A percentile compares a stretch with the other conserved stretches of the same genome.
These are phyloP conservation scores for Laetiporus sulphureus DNA, from an alignment of 1,284 basidiomycete genomes.

Conservation along the genomic window DNA sequence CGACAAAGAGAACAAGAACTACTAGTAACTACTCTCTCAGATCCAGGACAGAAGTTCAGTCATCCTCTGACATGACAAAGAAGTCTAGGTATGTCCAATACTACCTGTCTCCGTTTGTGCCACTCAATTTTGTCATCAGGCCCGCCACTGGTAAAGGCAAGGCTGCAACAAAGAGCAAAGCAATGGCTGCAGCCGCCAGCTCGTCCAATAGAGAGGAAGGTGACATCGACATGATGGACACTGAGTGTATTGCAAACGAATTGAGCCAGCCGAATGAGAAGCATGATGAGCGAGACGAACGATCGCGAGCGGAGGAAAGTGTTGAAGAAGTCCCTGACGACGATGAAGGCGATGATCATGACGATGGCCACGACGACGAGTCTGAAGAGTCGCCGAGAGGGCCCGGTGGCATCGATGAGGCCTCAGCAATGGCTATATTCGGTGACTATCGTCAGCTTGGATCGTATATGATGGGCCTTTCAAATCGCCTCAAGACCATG, in stretches of 20 bases:
- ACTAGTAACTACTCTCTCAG: conserved; percentile 55
- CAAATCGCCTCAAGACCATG: conserved; percentile 85
- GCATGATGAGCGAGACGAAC: conserved; percentile 24
- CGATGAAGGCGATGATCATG: conserved; percentile 36
- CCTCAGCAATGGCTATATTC: conserved; percentile 71
- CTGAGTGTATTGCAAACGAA: conserved; percentile 52
- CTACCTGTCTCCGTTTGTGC: conserved; percentile 6
- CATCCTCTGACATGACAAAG: conserved; percentile 58
- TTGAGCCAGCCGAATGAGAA: conserved; percentile 44
- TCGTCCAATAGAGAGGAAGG: conserved; percentile 60
- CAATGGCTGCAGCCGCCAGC: conserved; percentile 40
- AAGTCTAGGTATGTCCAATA: conserved; percentile 48
- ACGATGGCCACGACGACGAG: conserved; percentile 37
- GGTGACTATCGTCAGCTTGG: conserved; percentile 83
- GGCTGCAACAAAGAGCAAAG: conserved; percentile 52
- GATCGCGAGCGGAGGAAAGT: conserved; percentile 37
- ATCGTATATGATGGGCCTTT: conserved; percentile 85
- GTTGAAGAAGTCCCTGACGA: conserved; percentile 37
- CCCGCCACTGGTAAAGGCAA: conserved; percentile 55
- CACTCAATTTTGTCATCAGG: conserved; percentile 25
- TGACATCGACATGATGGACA: conserved; percentile 71
- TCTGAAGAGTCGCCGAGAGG: conserved; percentile 27
- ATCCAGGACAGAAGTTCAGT: conserved; percentile 43
- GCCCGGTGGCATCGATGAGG: conserved; percentile 42
- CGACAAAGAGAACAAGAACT: conserved; percentile 52